These are phyloP conservation scores for Pelargonium exstipulatum DNA, from an alignment of 441 rosid species.

Conservation along the genomic window DNA sequence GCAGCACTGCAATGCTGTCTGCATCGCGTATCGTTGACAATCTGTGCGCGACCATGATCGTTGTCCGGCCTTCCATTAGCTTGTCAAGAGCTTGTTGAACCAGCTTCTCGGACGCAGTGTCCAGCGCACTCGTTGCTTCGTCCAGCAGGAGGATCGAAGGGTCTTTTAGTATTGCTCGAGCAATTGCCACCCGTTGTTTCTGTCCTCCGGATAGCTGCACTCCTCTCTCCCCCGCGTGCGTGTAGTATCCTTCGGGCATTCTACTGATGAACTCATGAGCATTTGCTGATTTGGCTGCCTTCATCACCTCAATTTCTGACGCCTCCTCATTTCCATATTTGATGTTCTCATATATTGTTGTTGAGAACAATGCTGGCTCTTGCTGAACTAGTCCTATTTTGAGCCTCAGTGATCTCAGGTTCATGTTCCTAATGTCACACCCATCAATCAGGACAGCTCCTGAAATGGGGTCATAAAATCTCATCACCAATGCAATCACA, in stretches of 20 bases:
- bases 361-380: slow-evolving; percentile 59
- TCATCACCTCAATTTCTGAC: slow-evolving; percentile 41
- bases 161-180: slow-evolving; percentile 52
- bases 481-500: slow-evolving; percentile 48
- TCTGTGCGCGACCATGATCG: slow-evolving; percentile 49
- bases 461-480: slow-evolving; percentile 53
- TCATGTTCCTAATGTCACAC: slow-evolving; percentile 42
- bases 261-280: slow-evolving; percentile 64
- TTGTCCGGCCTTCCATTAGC: slow-evolving; percentile 47
- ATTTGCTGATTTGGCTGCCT: slow-evolving; percentile 48
- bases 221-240: slow-evolving; percentile 56
- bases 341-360: slow-evolving; percentile 51
- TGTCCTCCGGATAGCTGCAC: slow-evolving; percentile 64
- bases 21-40: slow-evolving; percentile 52
- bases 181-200: slow-evolving; percentile 55
- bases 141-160: slow-evolving; percentile 53
- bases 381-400: slow-evolving; percentile 58
- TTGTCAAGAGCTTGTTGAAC: slow-evolving; percentile 58
- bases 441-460: slow-evolving; percentile 43
- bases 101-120: slow-evolving; percentile 47
- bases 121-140: slow-evolving; percentile 68
- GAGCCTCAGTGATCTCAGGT: slow-evolving; percentile 38
- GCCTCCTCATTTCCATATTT: slow-evolving; percentile 41
- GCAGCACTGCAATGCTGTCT: slow-evolving; percentile 45
- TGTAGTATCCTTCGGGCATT: slow-evolving; percentile 58